These are phyloP conservation scores for Fusarium sp. DNA, from an alignment of 2,329 filamentous ascomycete species.

Conservation along the genomic window DNA sequence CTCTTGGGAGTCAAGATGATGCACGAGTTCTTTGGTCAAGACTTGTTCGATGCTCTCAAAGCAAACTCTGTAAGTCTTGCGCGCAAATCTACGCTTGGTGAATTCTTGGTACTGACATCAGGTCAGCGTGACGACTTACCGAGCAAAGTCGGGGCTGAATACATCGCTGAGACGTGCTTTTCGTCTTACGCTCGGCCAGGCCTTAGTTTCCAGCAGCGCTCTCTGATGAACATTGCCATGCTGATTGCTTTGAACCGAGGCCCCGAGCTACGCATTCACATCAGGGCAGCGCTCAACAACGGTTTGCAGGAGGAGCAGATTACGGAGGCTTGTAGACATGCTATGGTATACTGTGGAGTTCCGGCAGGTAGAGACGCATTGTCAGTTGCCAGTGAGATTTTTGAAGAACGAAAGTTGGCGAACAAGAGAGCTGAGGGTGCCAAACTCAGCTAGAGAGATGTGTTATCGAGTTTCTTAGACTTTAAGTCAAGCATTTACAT, in stretches of 20 bases:
- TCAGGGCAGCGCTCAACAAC: constrained; percentile 8
- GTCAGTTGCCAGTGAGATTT: neutral
- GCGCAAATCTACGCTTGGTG: neutral
- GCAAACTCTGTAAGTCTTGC: neutral
- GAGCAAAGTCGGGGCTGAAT: constrained; percentile 1
- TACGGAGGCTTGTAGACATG: constrained; percentile 5
- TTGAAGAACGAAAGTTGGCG: neutral
- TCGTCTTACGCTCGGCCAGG: constrained; percentile 7
- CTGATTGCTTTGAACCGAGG: constrained; percentile 10
- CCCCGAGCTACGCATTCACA: constrained; percentile 13
- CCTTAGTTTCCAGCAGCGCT: constrained; percentile 5
- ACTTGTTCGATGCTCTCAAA: neutral
- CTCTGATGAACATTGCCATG: constrained; percentile 14
- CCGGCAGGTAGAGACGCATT: constrained; percentile 15
- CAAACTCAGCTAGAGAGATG: neutral
- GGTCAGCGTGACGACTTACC: constrained; percentile 9
- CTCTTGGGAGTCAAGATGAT: constrained; percentile 5
- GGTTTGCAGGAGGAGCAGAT: constrained; percentile 14
- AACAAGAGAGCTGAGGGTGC: neutral
- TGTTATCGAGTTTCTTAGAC: neutral
- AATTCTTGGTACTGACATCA: neutral
- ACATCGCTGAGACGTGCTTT: constrained; percentile 10
- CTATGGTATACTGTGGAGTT: constrained; percentile 18
- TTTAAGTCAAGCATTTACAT: neutral
- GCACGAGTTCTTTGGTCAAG: neutral